Conservation (phyloP, 73 alveolate genomes). For the Blepharisma stoltei region DNA sequence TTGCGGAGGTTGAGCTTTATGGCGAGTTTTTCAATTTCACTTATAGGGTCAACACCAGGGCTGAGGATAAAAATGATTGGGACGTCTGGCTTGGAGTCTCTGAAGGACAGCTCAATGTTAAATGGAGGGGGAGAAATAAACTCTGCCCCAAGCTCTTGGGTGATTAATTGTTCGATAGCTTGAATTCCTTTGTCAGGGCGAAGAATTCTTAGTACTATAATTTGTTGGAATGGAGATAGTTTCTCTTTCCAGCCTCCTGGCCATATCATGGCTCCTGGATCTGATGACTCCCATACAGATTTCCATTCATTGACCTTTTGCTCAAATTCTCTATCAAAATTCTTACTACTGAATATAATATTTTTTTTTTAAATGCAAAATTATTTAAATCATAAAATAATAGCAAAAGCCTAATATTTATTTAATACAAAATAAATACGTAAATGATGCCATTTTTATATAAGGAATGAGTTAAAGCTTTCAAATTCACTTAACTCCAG, state of each 20-base stretch:
- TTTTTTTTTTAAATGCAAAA: too few relatives aligned
- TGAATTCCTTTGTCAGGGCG: constrained; percentile 96
- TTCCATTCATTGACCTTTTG: constrained; percentile 85
- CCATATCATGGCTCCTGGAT: constrained; percentile 83
- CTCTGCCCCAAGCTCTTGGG: constrained; percentile 84
- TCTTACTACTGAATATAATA: too few relatives aligned
- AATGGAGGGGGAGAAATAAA: constrained; percentile 94
- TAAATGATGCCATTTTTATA: too few relatives aligned
- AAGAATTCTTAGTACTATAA: constrained; percentile 79
- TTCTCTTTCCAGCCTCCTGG: constrained; percentile 82
- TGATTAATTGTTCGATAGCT: constrained; percentile 81
- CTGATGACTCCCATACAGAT: constrained; percentile 72
- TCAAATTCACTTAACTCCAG: constrained; percentile 76
- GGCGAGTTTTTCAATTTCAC: constrained; percentile 83
- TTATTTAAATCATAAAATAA: too few relatives aligned
- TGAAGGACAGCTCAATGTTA: constrained; percentile 84
- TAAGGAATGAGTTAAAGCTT: too few relatives aligned
- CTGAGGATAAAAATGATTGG: constrained; percentile 94
- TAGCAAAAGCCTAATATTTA: too few relatives aligned
- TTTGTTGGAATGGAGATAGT: constrained; percentile 67
- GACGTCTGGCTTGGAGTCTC: constrained; percentile 83
- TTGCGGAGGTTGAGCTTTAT: constrained; percentile 70
- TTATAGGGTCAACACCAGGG: constrained; percentile 99
- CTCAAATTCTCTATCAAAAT: constrained; percentile 76
- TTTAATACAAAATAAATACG: too few relatives aligned